phyloP scores from a whole-genome alignment of 2,329 filamentous ascomycete genomes.

The Aspergillus carbonarius region DNA sequence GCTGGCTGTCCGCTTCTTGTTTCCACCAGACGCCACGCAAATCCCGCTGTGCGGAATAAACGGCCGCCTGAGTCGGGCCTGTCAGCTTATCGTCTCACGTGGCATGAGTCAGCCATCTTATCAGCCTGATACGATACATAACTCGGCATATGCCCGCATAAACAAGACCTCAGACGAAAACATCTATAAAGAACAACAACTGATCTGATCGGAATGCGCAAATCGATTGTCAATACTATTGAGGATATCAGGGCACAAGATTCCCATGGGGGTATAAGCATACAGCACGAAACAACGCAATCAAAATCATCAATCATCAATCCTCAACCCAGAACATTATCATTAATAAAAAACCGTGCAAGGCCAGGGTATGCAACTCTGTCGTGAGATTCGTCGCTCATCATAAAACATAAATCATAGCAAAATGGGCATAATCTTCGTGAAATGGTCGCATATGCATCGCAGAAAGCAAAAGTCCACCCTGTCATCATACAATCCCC shows the following conservation, averaged over 20 bases:
- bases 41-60: background rate
- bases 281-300: background rate
- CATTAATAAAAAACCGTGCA: conserved; percentile 1
- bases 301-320: background rate
- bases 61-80: background rate
- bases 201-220: too few relatives aligned
- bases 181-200: too few relatives aligned
- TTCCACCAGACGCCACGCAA: background rate
- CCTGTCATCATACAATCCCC: background rate
- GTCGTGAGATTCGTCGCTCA: background rate
- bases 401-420: conserved; percentile 3
- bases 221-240: background rate
- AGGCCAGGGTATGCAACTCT: background rate
- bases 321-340: conserved; percentile 13
- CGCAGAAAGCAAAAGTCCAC: background rate
- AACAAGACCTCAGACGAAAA: too few relatives aligned
- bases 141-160: background rate
- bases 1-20: background rate
- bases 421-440: background rate
- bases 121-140: background rate
- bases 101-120: background rate
- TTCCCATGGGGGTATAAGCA: background rate
- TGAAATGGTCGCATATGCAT: background rate
- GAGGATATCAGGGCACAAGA: background rate
- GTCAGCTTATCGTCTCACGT: background rate